These are phyloP conservation scores for Kockovaella imperatae DNA, from an alignment of 768 basidiomycete species.

Conservation along the genomic window DNA sequence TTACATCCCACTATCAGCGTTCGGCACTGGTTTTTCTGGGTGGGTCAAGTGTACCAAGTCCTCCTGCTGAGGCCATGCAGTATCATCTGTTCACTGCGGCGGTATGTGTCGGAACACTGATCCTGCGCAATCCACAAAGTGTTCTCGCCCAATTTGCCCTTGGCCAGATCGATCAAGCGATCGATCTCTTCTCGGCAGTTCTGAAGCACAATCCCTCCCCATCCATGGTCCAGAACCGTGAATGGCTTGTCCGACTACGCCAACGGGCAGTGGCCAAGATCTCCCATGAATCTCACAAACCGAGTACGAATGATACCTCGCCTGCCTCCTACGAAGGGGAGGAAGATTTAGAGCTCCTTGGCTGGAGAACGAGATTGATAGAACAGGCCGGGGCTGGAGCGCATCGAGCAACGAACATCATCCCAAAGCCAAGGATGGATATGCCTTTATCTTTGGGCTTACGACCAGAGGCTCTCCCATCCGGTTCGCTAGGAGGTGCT, in stretches of 20 bases:
- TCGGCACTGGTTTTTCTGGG: conserved; percentile 24
- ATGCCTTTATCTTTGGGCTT: no score
- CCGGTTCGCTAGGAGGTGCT: no score
- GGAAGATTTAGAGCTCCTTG: conserved; percentile 14
- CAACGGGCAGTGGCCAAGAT: conserved; percentile 2
- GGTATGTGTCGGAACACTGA: conserved; percentile 21
- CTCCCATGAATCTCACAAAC: not conserved
- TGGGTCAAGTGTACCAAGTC: conserved; percentile 2
- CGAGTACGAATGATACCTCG: no score
- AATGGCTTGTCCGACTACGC: conserved; percentile 19
- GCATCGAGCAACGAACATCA: no score
- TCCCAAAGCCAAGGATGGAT: no score
- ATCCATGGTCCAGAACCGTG: conserved; percentile 16
- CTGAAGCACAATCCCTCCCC: conserved; percentile 7
- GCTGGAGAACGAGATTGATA: conserved; percentile 22
- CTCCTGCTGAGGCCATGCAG: conserved; percentile 1
- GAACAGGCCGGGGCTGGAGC: conserved; percentile 10
- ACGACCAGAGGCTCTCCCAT: no score
- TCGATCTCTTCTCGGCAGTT: conserved; percentile 12
- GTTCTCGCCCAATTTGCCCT: conserved; percentile 14
- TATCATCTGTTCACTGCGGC: conserved; percentile 31
- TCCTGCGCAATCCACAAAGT: conserved; percentile 16
- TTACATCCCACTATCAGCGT: conserved; percentile 9
- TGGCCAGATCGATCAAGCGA: conserved; percentile 11
- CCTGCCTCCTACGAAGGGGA: no score